Percentiles rank a stretch among this genome's conserved stretches.
phyloP scores from a whole-genome alignment of 78 protist species.

The Monocercomonoides exilis region DNA sequence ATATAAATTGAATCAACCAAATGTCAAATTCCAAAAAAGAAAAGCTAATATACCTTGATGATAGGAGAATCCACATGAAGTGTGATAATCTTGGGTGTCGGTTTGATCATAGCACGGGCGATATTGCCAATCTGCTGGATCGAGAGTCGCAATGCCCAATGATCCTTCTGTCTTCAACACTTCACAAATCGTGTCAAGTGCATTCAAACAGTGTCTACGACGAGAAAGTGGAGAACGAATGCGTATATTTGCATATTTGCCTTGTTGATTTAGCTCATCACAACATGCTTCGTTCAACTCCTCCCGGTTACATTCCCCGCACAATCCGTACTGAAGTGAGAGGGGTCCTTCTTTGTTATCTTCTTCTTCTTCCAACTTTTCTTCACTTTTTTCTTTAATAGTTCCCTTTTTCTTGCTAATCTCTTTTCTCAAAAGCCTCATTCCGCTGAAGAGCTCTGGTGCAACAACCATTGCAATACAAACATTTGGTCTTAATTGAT shows the following conservation, averaged over 20 bases:
- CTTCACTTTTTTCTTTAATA: not conserved
- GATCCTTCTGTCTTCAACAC: conserved; percentile 44
- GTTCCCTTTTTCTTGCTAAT: not conserved
- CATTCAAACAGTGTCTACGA: not conserved
- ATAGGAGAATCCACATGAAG: conserved; percentile 74
- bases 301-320: not conserved
- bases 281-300: not conserved
- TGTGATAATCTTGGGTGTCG: conserved; percentile 51
- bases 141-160: conserved; percentile 63
- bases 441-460: conserved; percentile 55
- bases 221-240: not conserved
- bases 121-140: conserved; percentile 53
- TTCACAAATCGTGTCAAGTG: not conserved
- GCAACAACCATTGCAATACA: conserved; percentile 77
- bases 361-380: no score
- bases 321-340: not conserved
- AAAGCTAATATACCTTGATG: conserved; percentile 60
- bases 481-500: conserved; percentile 76
- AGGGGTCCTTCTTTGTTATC: not conserved
- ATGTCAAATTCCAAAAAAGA: not conserved
- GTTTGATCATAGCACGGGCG: conserved; percentile 62
- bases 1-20: conserved; percentile 37
- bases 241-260: not conserved
- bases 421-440: not conserved
- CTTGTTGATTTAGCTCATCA: no score